A percentile compares a stretch with the other conserved stretches of the same genome.
Conservation (phyloP, 2,329 filamentous ascomycete species). For the Magnaporthales sp. region DNA sequence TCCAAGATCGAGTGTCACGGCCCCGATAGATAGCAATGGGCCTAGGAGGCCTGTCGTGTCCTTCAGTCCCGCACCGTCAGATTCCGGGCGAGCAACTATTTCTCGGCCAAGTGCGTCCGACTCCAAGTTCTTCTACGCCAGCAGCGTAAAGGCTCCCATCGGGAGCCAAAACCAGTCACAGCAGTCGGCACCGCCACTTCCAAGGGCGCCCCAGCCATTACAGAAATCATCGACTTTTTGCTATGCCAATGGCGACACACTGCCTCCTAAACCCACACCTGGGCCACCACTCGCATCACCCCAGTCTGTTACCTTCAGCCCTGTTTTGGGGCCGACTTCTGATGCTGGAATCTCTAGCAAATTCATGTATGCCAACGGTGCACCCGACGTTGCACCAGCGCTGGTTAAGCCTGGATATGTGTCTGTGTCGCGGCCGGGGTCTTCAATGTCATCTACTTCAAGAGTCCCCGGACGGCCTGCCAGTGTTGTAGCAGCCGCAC, state of each 20-base stretch:
- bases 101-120: constrained; percentile 19
- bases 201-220: constrained; percentile 17
- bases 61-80: constrained; percentile 28
- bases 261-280: constrained; percentile 18
- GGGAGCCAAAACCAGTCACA: constrained; percentile 16
- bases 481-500: constrained; percentile 15
- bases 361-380: constrained; percentile 69
- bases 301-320: constrained; percentile 16
- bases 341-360: constrained; percentile 41
- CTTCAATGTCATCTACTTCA: constrained; percentile 35
- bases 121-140: constrained; percentile 87
- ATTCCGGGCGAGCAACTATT: constrained; percentile 21
- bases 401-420: constrained; percentile 20
- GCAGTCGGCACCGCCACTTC: constrained; percentile 8
- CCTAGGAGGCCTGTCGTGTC: constrained; percentile 20
- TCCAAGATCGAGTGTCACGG: background rate
- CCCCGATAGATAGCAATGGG: background rate
- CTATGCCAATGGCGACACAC: constrained; percentile 42
- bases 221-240: constrained; percentile 40
- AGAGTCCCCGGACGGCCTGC: constrained; percentile 29
- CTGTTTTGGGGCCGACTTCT: constrained; percentile 22
- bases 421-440: constrained; percentile 32
- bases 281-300: constrained; percentile 11
- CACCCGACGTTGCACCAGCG: constrained; percentile 30
- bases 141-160: constrained; percentile 45